Evolutionary conservation across 345 rosid genomes (phyloP), one percentile per base, ranked within the genome.

Genomic region (Bruguiera parviflora): DNA sequence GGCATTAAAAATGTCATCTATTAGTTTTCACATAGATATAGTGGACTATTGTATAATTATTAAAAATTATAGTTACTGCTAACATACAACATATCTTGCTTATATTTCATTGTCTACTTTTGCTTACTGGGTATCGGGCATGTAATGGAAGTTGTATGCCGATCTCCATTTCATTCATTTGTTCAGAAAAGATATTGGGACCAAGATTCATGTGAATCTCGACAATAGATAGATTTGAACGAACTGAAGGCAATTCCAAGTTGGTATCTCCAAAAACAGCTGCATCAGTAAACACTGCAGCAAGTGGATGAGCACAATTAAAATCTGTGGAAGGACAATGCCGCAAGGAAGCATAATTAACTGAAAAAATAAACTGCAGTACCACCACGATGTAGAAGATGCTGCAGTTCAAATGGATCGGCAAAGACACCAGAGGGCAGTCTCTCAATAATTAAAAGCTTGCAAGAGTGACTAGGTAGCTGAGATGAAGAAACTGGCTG

Each of bases 351-450:
- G 0, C 6, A 32, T 2, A 9, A 22, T 53, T 46, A 39, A 56
- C 24, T 6, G 0, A 31, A 65, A 58, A 58, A 68, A 49, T 25
- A 18, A 58, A 53, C 21, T 28, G 51, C 0, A 60, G 18, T 71
- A 91, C 96, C 90, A 61, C 79, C 83, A 28, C 76, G 86, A 57
- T 84, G 76, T 6, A 68, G 79, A 68, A 88, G 82, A 80, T 76
- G 88, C 75, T 88, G 96, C 53, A 95, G 88, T 81, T 95, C 97
- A 81, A 89, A 95, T 5, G 92, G 96, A 63, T 94, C 96, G 69
- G 96, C 92, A 71, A 88, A 94, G 68, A 89, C 91, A 62, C 97
- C 98, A 51, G 73, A 68, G 18, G 97, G 97, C 67, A 95, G 89
- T 59, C 88, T 81, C 79, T 89, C 93, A 18, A 87, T 47, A 7